Percentiles rank a stretch among this genome's conserved stretches.
Conservation (phyloP, 2,329 filamentous ascomycete species). For the Aureobasidium sp. region DNA sequence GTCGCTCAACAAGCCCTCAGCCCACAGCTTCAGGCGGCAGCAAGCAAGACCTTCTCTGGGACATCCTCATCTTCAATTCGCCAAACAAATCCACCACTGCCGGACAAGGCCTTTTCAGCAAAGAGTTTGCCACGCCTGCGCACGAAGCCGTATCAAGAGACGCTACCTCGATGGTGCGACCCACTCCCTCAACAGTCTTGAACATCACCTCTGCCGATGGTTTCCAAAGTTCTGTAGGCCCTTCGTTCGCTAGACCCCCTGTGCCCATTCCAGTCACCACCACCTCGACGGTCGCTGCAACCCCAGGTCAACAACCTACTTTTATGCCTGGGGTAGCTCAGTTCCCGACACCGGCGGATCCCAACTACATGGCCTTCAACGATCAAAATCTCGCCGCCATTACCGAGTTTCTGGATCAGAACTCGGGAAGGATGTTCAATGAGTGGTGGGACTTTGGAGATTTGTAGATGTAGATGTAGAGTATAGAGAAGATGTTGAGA, state of each 20-base stretch:
- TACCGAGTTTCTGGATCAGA: conserved; percentile 10
- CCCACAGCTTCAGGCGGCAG: background rate
- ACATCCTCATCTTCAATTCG: conserved; percentile 8
- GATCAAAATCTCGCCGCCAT: conserved; percentile 10
- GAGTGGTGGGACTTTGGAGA: conserved; percentile 13
- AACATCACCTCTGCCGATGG: background rate
- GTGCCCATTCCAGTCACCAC: background rate
- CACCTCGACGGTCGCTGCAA: background rate
- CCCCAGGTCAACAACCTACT: background rate
- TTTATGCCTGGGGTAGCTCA: background rate
- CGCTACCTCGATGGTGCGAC: background rate
- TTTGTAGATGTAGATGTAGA: conserved; percentile 5
- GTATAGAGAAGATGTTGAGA: background rate
- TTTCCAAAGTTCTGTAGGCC: background rate
- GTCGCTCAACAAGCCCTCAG: conserved; percentile 7
- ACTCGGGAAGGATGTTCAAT: conserved; percentile 11
- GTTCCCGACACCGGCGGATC: background rate
- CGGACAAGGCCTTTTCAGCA: background rate
- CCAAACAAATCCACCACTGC: background rate
- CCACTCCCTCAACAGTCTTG: background rate
- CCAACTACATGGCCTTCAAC: conserved; percentile 6
- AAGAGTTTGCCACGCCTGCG: background rate
- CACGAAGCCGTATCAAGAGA: background rate
- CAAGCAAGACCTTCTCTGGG: conserved; percentile 11
- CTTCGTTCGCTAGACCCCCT: background rate